phyloP scores from a whole-genome alignment of 2,329 filamentous ascomycete species.

The Trichoderma gracile region DNA sequence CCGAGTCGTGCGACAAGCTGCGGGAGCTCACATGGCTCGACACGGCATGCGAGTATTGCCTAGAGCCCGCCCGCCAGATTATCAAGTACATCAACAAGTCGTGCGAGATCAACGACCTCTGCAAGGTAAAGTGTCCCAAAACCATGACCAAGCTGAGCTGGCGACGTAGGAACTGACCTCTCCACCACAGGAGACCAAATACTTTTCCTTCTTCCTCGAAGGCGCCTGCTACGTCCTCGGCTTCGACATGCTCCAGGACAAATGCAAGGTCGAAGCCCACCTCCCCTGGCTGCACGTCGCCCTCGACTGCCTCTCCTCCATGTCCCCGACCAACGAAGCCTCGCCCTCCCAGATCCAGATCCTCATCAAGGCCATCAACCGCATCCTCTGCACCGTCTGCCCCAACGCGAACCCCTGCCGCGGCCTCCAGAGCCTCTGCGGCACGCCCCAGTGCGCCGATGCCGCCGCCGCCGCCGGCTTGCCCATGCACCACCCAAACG shows the following conservation, averaged over 20 bases:
- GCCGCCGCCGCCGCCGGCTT: not conserved
- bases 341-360: slow-evolving; percentile 6
- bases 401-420: not conserved
- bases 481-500: not conserved
- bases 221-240: slow-evolving; percentile 16
- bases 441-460: not conserved
- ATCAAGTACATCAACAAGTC: slow-evolving; percentile 19
- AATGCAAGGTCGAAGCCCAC: slow-evolving; percentile 14
- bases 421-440: not conserved
- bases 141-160: no score
- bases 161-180: not conserved
- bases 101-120: slow-evolving; percentile 16
- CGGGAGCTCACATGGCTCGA: slow-evolving; percentile 17
- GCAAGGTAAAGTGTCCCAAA: not conserved
- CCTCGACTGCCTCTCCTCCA: slow-evolving; percentile 14
- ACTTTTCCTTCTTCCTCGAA: slow-evolving; percentile 20
- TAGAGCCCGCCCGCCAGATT: slow-evolving; percentile 15
- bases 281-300: slow-evolving; percentile 15
- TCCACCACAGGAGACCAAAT: not conserved
- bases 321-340: slow-evolving; percentile 3
- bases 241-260: slow-evolving; percentile 22
- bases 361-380: slow-evolving; percentile 21
- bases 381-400: slow-evolving; percentile 18
- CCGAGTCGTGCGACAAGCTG: slow-evolving; percentile 16
- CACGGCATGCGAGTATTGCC: slow-evolving; percentile 17